phyloP scores from a whole-genome alignment of 148 eudicot species.

The Camellia sinensis region DNA sequence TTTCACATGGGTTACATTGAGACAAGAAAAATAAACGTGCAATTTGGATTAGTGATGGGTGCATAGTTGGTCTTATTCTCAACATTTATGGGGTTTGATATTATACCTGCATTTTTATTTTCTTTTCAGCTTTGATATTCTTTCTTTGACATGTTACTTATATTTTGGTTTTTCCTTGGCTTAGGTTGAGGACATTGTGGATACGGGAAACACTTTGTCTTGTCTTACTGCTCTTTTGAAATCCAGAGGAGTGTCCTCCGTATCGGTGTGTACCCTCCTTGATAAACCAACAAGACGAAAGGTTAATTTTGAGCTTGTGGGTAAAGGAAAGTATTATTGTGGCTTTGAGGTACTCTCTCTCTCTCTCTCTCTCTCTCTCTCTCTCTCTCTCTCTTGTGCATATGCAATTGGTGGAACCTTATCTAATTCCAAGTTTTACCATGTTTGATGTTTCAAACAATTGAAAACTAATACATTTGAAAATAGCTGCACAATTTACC shows the following conservation, averaged over 20 bases:
- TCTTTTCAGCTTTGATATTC: neutral
- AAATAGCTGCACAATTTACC: too few species aligned
- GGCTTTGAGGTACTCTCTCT: constrained; percentile 67
- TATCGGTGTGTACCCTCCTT: constrained; percentile 84
- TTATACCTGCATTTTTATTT: neutral
- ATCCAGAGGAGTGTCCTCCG: constrained; percentile 71
- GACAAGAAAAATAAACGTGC: neutral
- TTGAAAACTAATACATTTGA: too few species aligned
- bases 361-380: constrained; percentile 10
- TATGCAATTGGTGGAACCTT: too few species aligned
- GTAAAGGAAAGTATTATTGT: constrained; percentile 70
- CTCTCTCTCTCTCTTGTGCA: constrained; percentile 6
- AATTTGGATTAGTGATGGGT: neutral
- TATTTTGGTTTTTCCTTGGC: neutral
- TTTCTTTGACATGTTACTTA: neutral
- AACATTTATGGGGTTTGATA: neutral
- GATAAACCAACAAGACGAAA: constrained; percentile 74
- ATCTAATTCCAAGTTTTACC: neutral
- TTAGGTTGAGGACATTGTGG: constrained; percentile 95
- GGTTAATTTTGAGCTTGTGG: constrained; percentile 57
- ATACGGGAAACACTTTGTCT: constrained; percentile 71
- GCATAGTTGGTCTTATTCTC: neutral
- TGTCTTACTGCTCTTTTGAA: constrained; percentile 50
- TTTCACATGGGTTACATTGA: neutral
- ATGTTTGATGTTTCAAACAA: too few species aligned